Evolutionary conservation across 495 filamentous ascomycete genomes (phyloP).

Genomic region (Xylaria longipes): DNA sequence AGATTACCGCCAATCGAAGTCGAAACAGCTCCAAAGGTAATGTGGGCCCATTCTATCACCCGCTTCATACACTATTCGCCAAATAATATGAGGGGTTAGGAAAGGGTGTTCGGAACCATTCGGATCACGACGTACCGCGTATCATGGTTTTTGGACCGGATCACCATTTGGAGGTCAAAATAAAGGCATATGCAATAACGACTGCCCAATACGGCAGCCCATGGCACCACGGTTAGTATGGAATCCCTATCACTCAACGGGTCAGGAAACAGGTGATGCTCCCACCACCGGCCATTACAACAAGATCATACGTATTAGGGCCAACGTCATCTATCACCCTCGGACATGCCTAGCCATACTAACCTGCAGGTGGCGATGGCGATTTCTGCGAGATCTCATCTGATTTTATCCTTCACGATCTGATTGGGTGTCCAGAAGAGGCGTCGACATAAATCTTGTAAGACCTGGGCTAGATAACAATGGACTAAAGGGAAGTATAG

Average conservation of each 20-base stretch:
- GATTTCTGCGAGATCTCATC: conserved; percentile 1
- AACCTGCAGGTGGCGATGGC: conserved; percentile 10
- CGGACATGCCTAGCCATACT: neutral
- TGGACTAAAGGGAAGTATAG: neutral
- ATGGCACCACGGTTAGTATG: neutral
- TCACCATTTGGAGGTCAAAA: neutral
- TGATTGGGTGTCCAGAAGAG: neutral
- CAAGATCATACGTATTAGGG: conserved; percentile 4
- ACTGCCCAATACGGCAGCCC: neutral
- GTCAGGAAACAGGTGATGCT: neutral
- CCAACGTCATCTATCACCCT: conserved; percentile 1
- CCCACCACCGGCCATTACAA: neutral
- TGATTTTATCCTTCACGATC: neutral
- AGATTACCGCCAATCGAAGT: neutral
- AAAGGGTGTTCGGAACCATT: neutral
- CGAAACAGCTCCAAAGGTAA: neutral
- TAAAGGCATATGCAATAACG: neutral
- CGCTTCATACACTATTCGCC: neutral
- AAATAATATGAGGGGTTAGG: neutral
- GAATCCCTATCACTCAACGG: neutral
- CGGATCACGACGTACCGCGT: neutral
- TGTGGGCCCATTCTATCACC: neutral
- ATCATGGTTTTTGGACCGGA: neutral
- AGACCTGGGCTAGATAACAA: neutral
- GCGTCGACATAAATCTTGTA: no score